These are phyloP conservation scores for Nelumbo lutea DNA, from an alignment of 164 flowering plant genomes.

Conservation along the genomic window DNA sequence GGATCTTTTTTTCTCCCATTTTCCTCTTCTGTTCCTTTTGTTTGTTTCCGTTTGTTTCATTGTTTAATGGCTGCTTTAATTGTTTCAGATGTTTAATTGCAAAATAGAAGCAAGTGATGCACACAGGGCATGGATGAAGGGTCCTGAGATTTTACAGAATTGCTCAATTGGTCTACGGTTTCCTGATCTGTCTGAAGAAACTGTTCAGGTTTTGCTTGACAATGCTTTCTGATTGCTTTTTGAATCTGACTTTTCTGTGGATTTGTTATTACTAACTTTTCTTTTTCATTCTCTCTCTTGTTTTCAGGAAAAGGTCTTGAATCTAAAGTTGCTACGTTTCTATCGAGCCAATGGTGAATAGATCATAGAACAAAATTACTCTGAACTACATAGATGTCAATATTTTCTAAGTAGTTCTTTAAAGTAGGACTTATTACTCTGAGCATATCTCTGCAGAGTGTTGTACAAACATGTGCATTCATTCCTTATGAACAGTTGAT, in stretches of 20 bases:
- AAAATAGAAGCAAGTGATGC: constrained; percentile 63
- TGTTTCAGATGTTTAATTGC: constrained; percentile 62
- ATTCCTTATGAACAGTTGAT: not conserved
- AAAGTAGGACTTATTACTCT: not conserved
- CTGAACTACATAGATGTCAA: not conserved
- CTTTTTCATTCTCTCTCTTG: constrained; percentile 7
- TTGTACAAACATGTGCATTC: constrained; percentile 5
- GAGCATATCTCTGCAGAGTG: not conserved
- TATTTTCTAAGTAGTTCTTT: not conserved
- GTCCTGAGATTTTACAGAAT: constrained; percentile 59
- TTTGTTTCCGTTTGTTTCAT: not conserved
- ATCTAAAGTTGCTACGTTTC: constrained; percentile 49
- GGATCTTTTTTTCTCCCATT: too few relatives aligned
- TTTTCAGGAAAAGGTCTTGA: constrained; percentile 42
- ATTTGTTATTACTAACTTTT: not conserved
- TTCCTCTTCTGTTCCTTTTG: not conserved
- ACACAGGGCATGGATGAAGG: constrained; percentile 72
- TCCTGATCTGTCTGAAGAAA: constrained; percentile 38
- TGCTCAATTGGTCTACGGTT: constrained; percentile 84
- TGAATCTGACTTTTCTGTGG: not conserved
- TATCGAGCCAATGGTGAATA: constrained; percentile 23
- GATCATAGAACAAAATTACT: not conserved
- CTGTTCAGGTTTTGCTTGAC: constrained; percentile 39
- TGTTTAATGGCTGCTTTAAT: not conserved
- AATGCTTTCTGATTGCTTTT: not conserved